Evolutionary conservation across 2,329 filamentous ascomycete genomes (phyloP).

Genomic region (Colletotrichum orchidophilum): DNA sequence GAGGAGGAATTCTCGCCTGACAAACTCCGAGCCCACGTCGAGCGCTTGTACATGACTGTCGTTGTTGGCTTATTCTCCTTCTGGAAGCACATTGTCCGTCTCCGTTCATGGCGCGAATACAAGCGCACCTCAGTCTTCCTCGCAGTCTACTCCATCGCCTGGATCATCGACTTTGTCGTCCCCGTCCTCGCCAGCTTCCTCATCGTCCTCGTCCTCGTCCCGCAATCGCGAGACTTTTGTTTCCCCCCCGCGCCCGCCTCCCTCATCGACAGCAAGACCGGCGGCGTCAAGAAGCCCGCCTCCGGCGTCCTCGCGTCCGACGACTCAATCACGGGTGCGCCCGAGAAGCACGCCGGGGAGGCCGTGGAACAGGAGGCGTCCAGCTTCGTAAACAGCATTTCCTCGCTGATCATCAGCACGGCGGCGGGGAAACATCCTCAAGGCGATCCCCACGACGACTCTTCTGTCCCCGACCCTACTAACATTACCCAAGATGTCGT

Average conservation of each 20-base stretch:
- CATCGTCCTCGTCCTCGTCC: conserved; percentile 73
- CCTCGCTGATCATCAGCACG: conserved; percentile 75
- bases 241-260: conserved; percentile 84
- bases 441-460: conserved; percentile 64
- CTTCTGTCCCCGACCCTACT: conserved; percentile 62
- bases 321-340: conserved; percentile 82
- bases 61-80: conserved; percentile 71
- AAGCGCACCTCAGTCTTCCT: conserved; percentile 73
- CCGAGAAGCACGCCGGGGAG: conserved; percentile 85
- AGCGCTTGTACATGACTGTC: conserved; percentile 84
- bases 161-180: conserved; percentile 76
- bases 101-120: conserved; percentile 83
- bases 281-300: conserved; percentile 80
- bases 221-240: conserved; percentile 67
- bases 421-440: conserved; percentile 82
- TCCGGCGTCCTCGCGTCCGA: conserved; percentile 80
- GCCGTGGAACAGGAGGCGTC: conserved; percentile 85
- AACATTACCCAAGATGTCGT: conserved; percentile 48
- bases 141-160: conserved; percentile 68
- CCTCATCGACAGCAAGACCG: conserved; percentile 74
- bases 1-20: conserved; percentile 88
- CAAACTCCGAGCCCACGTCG: conserved; percentile 80
- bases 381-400: conserved; percentile 79
- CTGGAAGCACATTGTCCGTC: conserved; percentile 77
- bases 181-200: conserved; percentile 68